phyloP scores from a whole-genome alignment of 1,284 basidiomycete genomes.

The Fereydounia khargensis region DNA sequence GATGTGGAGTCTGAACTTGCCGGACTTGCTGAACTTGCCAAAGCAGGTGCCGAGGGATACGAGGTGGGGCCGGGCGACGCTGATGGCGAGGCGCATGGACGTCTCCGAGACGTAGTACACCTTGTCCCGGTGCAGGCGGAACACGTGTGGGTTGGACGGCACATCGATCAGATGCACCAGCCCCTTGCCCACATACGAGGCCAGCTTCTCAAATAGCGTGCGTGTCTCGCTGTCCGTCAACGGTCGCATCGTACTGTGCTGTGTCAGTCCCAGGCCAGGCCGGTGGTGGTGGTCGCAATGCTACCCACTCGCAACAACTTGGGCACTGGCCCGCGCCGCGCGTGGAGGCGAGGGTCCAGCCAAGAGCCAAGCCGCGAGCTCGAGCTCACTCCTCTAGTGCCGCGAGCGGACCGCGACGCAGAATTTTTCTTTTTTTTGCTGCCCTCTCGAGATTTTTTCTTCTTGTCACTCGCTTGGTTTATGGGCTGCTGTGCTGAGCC shows the following conservation, averaged over 20 bases:
- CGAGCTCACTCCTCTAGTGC: too few relatives aligned
- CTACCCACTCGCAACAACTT: conserved; percentile 25
- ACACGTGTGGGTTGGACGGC: conserved; percentile 53
- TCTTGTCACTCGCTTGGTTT: too few relatives aligned
- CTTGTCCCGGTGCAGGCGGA: conserved; percentile 57
- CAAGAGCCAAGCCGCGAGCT: background rate
- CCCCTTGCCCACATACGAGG: conserved; percentile 89
- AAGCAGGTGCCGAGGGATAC: conserved; percentile 93
- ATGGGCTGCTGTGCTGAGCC: too few relatives aligned
- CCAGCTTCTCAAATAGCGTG: conserved; percentile 81
- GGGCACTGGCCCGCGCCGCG: too few relatives aligned
- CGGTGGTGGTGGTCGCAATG: conserved; percentile 1
- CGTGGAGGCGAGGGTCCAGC: too few relatives aligned
- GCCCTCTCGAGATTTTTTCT: too few relatives aligned
- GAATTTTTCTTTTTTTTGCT: too few relatives aligned
- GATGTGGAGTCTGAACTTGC: conserved; percentile 96
- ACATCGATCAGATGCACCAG: conserved; percentile 65
- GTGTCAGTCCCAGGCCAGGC: background rate
- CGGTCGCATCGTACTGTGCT: conserved; percentile 47
- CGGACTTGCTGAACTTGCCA: conserved; percentile 95
- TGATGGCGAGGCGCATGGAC: conserved; percentile 84
- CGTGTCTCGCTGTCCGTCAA: conserved; percentile 58
- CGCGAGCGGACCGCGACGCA: too few relatives aligned
- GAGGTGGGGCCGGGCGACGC: conserved; percentile 86
- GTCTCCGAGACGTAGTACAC: conserved; percentile 54